Base-by-base conservation (phyloP, 1,284 basidiomycete species). In the Austroboletus sp. region DNA sequence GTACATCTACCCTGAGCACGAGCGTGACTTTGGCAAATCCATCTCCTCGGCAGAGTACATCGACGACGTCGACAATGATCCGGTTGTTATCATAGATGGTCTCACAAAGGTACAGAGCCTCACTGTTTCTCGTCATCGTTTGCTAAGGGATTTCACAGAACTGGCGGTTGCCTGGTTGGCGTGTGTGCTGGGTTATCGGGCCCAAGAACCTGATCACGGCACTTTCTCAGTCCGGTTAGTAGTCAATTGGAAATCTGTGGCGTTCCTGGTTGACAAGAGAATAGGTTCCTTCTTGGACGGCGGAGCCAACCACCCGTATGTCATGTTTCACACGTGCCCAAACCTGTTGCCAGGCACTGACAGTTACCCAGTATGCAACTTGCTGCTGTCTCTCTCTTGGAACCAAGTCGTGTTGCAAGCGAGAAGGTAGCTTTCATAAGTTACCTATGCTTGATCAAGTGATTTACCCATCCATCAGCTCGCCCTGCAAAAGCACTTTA, bases 131-230 rank as follows among this genome's bases (percentile, higher is more conserved):
- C 15, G 4, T 40, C 2, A 16, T 37, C 29, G 6, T n/a, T 31
- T 13, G 9, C 40, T 51, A 11, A 53, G 26, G 10, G 16, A 27
- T 15, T 23, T 1, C 16, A 17, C 54, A 88, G 85, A 88, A 88
- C 66, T 89, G 85, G 85, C 84, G 89, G 60, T 81, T 92, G 39
- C 89, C 92, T 9, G 92, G 92, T 17, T 95, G 90, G 90, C 80
- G 93, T 57, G 74, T 93, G 29, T 94, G 91, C 70, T 97, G 93
- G 93, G 91, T 96, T 13, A 66, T 96, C n/a, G 94, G 89, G 0
- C 92, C 91, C n/a, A 90, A 85, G 68, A 85, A 87, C 60, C 66
- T 95, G 39, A 75, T 95, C 56, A 82, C 82, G 7, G 91, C 90
- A 1, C 77, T 95, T 37, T 87, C 86, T 15, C 91, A 94, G 58